Evolutionary conservation across 108 stramenopile species (phyloP), one percentile per base, ranked within the genome.

Genomic region (Cyclotella kingstonii): DNA sequence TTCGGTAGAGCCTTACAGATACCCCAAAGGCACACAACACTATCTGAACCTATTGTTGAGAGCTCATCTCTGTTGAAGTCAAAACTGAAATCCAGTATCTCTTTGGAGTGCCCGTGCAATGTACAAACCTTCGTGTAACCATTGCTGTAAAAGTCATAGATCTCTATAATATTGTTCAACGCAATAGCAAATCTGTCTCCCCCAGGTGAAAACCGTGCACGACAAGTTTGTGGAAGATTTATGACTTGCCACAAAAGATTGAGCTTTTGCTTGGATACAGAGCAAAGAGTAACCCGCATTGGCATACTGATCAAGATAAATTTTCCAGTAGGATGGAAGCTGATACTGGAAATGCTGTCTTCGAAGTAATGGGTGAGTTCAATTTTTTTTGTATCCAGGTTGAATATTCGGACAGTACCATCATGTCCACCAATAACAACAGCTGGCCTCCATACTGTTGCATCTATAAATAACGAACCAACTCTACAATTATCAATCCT

Each of bases 391-490:
- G 36, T 17, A 4, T 56, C 22, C 21, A 41, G 30, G n/a, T 56
- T 41, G 6, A 40, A 39, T 2, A 56, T 19, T 4, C 55, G 55
- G 9, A 39, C 21, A 8, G 7, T 23, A 2, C 55, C 55, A 41
- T 56, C 55, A 26, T 56, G 41, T 5, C 55, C 55, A 25, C 55
- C 55, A 30, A 56, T 41, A 7, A 22, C 55, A 41, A 56, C 11
- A 1, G 26, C 23, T 23, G 55, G 55, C 19, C 8, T 39, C 55
- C 55, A 56, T 9, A 12, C 7, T 11, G 39, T 41, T 3, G 18
- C 3, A 40, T 56, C 55, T 3, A 56, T 14, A 34, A 39, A 38
- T n/a, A 56, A 41, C 8, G 55, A 38, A 26, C 55, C 39, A 39
- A 30, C 15, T 15, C 22, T 5, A 9, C 39, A 39, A 25, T 41